A percentile compares a stretch with the other conserved stretches of the same genome.
phyloP scores from a whole-genome alignment of 225 moss, liverwort and hornwort genomes.

The Takakia lepidozioides region DNA sequence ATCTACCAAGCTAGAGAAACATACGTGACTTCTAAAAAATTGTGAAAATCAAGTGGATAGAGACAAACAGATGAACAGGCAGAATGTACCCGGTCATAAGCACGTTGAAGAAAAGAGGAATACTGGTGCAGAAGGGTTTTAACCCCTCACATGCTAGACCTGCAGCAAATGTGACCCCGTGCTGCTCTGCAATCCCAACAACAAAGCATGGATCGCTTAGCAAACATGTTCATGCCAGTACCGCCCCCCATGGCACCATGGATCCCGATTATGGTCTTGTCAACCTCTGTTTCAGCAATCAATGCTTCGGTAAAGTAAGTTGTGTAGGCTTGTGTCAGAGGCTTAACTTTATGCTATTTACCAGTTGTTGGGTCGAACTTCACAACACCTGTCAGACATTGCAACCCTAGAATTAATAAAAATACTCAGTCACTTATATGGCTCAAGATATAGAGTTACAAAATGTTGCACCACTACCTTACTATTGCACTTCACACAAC shows the following conservation, averaged over 20 bases:
- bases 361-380: constrained; percentile 16
- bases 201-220: constrained; percentile 26
- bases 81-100: constrained; percentile 22
- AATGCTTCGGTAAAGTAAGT: constrained; percentile 6
- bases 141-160: constrained; percentile 31
- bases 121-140: constrained; percentile 39
- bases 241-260: constrained; percentile 44
- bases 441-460: too few relatives aligned
- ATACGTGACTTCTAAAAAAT: too few relatives aligned
- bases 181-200: constrained; percentile 39
- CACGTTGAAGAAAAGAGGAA: constrained; percentile 32
- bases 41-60: not conserved
- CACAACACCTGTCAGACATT: constrained; percentile 11
- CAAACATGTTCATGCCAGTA: constrained; percentile 33
- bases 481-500: too few relatives aligned
- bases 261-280: constrained; percentile 20
- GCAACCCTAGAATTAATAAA: too few relatives aligned
- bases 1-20: too few relatives aligned
- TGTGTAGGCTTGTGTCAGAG: constrained; percentile 4
- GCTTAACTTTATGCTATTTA: constrained; percentile 2
- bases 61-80: not conserved
- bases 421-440: too few relatives aligned
- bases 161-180: constrained; percentile 36
- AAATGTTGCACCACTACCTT: too few relatives aligned
- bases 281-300: constrained; percentile 11